Base-by-base conservation (phyloP, 129 eudicot genomes). In the Flaveria robusta region DNA sequence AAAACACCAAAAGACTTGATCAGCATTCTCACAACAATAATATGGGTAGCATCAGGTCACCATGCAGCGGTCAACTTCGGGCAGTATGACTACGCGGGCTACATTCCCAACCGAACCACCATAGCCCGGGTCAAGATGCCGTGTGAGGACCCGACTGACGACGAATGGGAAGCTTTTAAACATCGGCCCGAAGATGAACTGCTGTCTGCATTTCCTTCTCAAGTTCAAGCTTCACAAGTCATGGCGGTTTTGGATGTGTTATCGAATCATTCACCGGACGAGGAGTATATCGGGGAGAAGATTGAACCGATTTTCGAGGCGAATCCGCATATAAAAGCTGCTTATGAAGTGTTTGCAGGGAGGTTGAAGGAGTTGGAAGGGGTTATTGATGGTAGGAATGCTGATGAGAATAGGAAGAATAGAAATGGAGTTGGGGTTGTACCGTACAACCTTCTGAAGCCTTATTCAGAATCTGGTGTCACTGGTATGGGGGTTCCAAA, bases 1-100 rank as follows among this genome's bases (percentile, higher is more conserved):
- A 76, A 87, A 54, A 93, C 96, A 51, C 83, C 77, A 7, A 70
- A 82, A 9, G 93, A 87, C 66, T 77, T 93, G 12, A 84, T 88
- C 13, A 80, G 77, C 1, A 88, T 90, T 18, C 27, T 88, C 43
- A 87, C 96, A 39, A 90, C 82, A 2, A 90, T 93, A 13, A 90
- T 85, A 7, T 93, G 97, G 98, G 89, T 88, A 11, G 62, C 96
- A 55, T 90, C 98, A 0, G 96, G 96, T 22, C 98, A 93, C 85
- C 98, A 93, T 54, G 87, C 97, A 0, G 93, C 97, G 0, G 98
- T 93, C 70, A 93, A 93, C 85, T 93, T 93, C 31, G 97, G 98
- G n/a, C 97, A 93, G 46, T 93, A 88, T 66, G 86, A 82, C 51
- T 93, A 42, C 15, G 98, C 85, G 0, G 98, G 89, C 0, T 93